Evolutionary conservation across 805 yeast species (phyloP).

Genomic region (Candida nanaspora): DNA sequence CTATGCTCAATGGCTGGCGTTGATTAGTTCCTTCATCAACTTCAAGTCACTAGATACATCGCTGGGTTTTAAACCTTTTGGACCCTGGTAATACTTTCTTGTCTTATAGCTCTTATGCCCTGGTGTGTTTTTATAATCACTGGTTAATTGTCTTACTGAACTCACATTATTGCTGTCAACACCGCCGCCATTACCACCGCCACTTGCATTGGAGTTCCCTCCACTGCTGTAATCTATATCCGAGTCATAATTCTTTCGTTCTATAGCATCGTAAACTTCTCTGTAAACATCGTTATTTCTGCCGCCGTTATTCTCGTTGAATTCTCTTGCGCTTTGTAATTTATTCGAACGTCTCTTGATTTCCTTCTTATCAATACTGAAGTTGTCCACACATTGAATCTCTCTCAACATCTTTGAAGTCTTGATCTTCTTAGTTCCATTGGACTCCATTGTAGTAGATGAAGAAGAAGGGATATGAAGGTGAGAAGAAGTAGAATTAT

Average conservation of each 20-base stretch:
- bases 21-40: no score
- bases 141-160: not conserved
- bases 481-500: no score
- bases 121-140: no score
- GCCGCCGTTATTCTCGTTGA: not conserved
- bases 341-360: conserved; percentile 1
- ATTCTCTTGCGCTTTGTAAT: not conserved
- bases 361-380: conserved; percentile 4
- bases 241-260: conserved; percentile 1
- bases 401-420: conserved; percentile 5
- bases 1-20: no score
- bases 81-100: not conserved
- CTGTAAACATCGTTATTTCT: not conserved
- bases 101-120: no score
- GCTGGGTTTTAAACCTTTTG: not conserved
- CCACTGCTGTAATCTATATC: not conserved
- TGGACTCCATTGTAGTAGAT: conserved; percentile 1
- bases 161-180: not conserved
- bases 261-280: not conserved
- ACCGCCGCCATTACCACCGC: not conserved
- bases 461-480: not conserved
- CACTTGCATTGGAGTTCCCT: not conserved
- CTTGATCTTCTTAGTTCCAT: conserved; percentile 4
- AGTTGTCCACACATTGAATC: conserved; percentile 6
- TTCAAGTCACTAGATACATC: not conserved